Base-by-base conservation (phyloP, 345 rosid genomes). In the Noccaea caerulescens region DNA sequence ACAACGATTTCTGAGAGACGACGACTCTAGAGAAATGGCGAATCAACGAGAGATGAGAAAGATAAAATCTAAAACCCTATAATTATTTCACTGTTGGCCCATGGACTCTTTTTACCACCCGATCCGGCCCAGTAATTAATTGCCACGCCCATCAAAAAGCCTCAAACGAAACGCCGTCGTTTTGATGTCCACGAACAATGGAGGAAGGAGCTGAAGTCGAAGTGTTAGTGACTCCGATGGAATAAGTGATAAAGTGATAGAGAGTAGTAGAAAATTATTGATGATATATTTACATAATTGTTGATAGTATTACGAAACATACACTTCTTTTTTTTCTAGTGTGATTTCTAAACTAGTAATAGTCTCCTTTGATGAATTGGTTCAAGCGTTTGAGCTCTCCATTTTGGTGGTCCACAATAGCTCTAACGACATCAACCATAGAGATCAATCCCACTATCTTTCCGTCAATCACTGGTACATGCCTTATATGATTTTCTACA, bases 401-500 rank as follows among this genome's bases (percentile, higher is more conserved):
- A 20, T 62, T 81, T 72, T 93, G 97, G 80, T 93, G 97, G 47
- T 89, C 92, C n/a, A 93, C 92, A 34, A 86, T 84, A 8, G 91
- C 86, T 71, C 79, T 76, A 34, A 90, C 91, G 14, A 93, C 94
- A 72, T 90, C 96, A 45, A 85, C 96, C 6, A 90, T 84, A 4
- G 97, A 93, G 62, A 90, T 82, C 88, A 90, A 80, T 59, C 98
- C 98, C 0, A 85, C 87, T 49, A 93, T 82, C 78, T 83, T 93
- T 41, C 87, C 91, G 10, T 90, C 88, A 44, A 90, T 88, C 10
- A 93, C 96, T 0, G 97, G 98, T 41, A 80, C 86, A 66, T 93
- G 97, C 27, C 94, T 79, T 55, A 93, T 81, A 6, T 80, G 89
- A 76, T 90, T 68, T 10, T 86, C 98, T 90, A 89, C 36, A 5